These are phyloP conservation scores for Gracilaria vermiculophylla DNA, from an alignment of 23 red algal species.

Conservation along the genomic window DNA sequence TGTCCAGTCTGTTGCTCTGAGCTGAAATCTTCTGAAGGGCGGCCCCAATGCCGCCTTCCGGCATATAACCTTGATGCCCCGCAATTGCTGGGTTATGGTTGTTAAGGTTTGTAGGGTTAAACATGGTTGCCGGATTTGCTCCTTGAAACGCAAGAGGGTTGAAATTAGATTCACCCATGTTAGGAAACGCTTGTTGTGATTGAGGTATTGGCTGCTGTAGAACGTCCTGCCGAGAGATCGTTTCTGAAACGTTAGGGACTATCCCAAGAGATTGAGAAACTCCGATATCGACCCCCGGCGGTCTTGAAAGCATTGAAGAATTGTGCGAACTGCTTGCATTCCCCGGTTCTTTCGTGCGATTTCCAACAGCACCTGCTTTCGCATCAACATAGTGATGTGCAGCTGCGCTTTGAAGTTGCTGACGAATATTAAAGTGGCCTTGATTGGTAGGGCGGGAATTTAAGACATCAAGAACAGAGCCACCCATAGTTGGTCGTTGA, in stretches of 20 bases:
- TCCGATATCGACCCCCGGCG: not conserved
- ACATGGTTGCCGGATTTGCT: not conserved
- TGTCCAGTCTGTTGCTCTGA: not conserved
- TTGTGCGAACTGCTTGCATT: not conserved
- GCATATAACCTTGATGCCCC: not conserved
- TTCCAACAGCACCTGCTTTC: not conserved
- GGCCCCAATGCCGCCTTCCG: not conserved
- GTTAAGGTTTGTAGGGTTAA: not conserved
- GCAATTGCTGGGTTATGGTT: not conserved
- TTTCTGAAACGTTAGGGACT: not conserved
- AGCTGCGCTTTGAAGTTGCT: not conserved
- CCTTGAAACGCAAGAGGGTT: constrained; percentile 10
- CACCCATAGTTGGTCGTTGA: not conserved
- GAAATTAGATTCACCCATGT: not conserved
- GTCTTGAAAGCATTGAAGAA: not conserved
- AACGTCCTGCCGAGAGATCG: not conserved
- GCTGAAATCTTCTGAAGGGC: not conserved
- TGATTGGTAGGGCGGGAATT: not conserved
- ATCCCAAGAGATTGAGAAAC: constrained; percentile 10
- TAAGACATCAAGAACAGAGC: constrained; percentile 11
- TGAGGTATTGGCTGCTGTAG: not conserved
- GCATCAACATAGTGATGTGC: not conserved
- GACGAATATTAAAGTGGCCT: constrained; percentile 14
- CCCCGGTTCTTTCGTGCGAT: not conserved
- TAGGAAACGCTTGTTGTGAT: constrained; percentile 3